Evolutionary conservation across 1,139 yeast species (phyloP), one percentile per base, ranked within the genome.

Genomic region (Blastobotrys arbuscula): DNA sequence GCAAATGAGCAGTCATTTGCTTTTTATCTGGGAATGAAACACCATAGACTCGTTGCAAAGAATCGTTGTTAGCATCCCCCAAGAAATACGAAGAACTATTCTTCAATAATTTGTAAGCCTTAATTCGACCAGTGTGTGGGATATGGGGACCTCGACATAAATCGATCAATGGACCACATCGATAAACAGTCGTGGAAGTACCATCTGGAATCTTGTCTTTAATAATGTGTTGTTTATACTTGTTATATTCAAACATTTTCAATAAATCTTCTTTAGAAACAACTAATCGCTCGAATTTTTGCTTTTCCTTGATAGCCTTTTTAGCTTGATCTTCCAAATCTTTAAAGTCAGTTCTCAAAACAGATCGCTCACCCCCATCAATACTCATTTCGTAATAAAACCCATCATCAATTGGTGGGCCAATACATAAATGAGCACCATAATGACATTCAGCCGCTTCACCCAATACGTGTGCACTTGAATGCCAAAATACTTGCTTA

Each of bases 351-450:
- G 79, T 75, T 65, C 84, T 90, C 46, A 89, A 74, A 37, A 92
- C 92, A 19, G 82, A 84, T 49, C 77, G 74, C 61, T 85, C 82
- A 61, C 94, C 94, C 54, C 77, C 74, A 60, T 85, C 85, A 64
- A 89, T 82, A 53, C 95, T 78, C 87, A 94, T 89, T 67, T 94
- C 99, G 69, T 94, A 94, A 74, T 92, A 94, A 71, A 94, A 94
- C 44, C 99, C 99, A 57, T 90, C 97, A 47, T 84, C 90, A 53
- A 97, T 92, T 66, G 99, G 98, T 41, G 99, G 99, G 55, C 99
- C 99, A 56, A 81, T 73, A 66, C 86, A 81, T 54, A 94, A 80
- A 65, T 90, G 96, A 57, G 96, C 95, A 56, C 97, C 97, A 67
- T 84, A 76, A 69, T 88, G 94, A 68, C 96, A 85, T 73, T 94